Evolutionary conservation across 805 yeast species (phyloP).

Genomic region (Lipomyces lipofer): DNA sequence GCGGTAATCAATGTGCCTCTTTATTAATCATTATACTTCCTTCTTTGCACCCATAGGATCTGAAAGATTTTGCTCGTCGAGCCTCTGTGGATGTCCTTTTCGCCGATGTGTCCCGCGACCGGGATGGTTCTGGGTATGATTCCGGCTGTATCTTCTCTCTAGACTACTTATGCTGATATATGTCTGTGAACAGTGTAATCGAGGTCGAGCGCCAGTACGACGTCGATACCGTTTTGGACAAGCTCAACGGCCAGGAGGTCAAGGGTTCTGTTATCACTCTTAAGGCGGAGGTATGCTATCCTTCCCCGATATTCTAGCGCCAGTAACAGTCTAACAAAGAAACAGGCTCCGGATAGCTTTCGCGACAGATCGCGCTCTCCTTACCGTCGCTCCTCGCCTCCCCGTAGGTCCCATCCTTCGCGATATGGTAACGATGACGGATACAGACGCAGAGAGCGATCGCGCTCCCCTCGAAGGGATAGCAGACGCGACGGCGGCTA

Average conservation of each 20-base stretch:
- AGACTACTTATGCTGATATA: background rate
- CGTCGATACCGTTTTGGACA: slow-evolving; percentile 65
- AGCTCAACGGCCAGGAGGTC: slow-evolving; percentile 70
- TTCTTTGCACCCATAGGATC: slow-evolving; percentile 56
- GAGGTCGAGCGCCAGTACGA: slow-evolving; percentile 58
- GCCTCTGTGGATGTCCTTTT: slow-evolving; percentile 45
- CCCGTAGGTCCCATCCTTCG: slow-evolving; percentile 26
- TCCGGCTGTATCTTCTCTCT: slow-evolving; percentile 1
- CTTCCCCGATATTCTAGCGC: no score
- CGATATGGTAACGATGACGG: slow-evolving; percentile 37
- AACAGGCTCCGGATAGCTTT: slow-evolving; percentile 8
- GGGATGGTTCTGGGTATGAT: slow-evolving; percentile 42
- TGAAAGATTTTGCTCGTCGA: slow-evolving; percentile 65
- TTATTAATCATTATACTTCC: slow-evolving; percentile 21
- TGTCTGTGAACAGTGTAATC: slow-evolving; percentile 29
- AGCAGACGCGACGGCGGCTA: slow-evolving; percentile 50
- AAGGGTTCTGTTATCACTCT: slow-evolving; percentile 66
- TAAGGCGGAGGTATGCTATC: slow-evolving; percentile 62
- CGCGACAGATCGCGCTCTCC: slow-evolving; percentile 28
- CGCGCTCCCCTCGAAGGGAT: slow-evolving; percentile 49
- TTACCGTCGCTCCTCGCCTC: no score
- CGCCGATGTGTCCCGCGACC: slow-evolving; percentile 41
- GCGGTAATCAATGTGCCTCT: slow-evolving; percentile 22
- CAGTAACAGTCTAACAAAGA: no score
- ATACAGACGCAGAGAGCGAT: slow-evolving; percentile 35